Conservation (phyloP, 352 stramenopile genomes). For the Aphanomyces astaci region DNA sequence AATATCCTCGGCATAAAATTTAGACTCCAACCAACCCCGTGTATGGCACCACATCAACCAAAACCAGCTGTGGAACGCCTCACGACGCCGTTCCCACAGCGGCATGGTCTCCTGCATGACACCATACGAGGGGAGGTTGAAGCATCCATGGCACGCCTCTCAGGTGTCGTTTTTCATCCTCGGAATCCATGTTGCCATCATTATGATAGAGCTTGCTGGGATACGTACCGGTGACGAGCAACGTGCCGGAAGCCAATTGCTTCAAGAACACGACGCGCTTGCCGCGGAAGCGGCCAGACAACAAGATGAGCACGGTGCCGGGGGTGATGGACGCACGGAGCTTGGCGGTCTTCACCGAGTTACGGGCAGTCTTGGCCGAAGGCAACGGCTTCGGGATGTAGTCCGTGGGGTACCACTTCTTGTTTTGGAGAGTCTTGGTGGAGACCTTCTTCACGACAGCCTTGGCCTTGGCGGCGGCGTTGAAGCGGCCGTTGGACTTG, state of each 20-base stretch:
- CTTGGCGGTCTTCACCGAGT: slow-evolving; percentile 86
- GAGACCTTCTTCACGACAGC: slow-evolving; percentile 41
- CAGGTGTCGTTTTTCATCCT: slow-evolving; percentile 25
- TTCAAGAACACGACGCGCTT: slow-evolving; percentile 98
- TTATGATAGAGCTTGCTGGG: neutral
- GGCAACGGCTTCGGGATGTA: slow-evolving; percentile 52
- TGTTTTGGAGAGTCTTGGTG: slow-evolving; percentile 38
- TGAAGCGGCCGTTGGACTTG: slow-evolving; percentile 52
- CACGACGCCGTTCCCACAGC: neutral
- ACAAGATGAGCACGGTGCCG: slow-evolving; percentile 96
- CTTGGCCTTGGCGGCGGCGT: slow-evolving; percentile 44
- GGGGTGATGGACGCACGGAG: slow-evolving; percentile 94
- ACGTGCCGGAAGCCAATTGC: slow-evolving; percentile 92
- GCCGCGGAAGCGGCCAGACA: slow-evolving; percentile 94
- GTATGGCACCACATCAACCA: neutral
- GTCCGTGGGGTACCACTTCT: slow-evolving; percentile 72
- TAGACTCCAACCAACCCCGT: neutral
- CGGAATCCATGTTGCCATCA: slow-evolving; percentile 1
- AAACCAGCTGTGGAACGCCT: neutral
- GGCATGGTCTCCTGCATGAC: neutral
- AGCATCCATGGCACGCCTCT: slow-evolving; percentile 18
- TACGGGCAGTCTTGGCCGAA: slow-evolving; percentile 63
- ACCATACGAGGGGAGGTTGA: neutral
- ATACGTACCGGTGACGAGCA: slow-evolving; percentile 91
- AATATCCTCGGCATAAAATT: slow-evolving; percentile 21